These are phyloP conservation scores for Gelatoporia subvermispora DNA, from an alignment of 768 basidiomycete species.

Conservation along the genomic window DNA sequence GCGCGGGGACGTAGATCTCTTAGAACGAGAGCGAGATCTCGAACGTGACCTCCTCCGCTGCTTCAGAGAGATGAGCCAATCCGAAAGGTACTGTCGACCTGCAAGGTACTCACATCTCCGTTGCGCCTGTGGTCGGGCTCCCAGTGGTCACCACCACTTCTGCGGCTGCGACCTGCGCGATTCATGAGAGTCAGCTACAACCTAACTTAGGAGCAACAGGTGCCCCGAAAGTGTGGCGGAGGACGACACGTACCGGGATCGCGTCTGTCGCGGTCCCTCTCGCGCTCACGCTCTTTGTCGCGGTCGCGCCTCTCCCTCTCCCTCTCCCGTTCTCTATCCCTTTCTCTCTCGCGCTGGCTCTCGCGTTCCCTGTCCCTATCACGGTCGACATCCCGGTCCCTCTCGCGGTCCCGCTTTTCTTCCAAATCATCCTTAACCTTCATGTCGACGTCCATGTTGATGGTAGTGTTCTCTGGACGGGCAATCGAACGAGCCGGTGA, in stretches of 20 bases:
- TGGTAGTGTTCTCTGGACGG: too few relatives aligned
- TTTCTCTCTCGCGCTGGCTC: conserved; percentile 44
- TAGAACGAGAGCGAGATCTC: conserved; percentile 64
- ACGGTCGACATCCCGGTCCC: conserved; percentile 38
- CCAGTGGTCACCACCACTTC: conserved; percentile 67
- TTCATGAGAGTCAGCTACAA: conserved; percentile 4
- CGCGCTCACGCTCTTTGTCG: conserved; percentile 25
- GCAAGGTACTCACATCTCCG: conserved; percentile 51
- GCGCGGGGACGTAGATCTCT: conserved; percentile 62
- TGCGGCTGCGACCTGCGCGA: conserved; percentile 39
- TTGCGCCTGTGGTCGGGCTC: conserved; percentile 76
- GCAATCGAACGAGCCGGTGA: too few relatives aligned
- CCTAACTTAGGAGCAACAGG: background rate
- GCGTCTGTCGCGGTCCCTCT: conserved; percentile 45
- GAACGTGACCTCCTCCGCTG: conserved; percentile 58
- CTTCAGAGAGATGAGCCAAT: background rate
- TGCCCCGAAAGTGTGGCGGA: conserved; percentile 1
- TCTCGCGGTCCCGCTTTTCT: conserved; percentile 47
- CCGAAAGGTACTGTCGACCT: background rate
- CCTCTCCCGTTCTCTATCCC: conserved; percentile 27
- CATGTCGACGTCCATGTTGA: conserved; percentile 78
- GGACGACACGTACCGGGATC: conserved; percentile 46
- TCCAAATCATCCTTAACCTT: conserved; percentile 71
- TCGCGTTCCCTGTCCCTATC: conserved; percentile 43
- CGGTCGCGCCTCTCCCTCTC: conserved; percentile 31